Conservation (phyloP, 1,139 yeast species). For the Kodamaea derodonti region DNA sequence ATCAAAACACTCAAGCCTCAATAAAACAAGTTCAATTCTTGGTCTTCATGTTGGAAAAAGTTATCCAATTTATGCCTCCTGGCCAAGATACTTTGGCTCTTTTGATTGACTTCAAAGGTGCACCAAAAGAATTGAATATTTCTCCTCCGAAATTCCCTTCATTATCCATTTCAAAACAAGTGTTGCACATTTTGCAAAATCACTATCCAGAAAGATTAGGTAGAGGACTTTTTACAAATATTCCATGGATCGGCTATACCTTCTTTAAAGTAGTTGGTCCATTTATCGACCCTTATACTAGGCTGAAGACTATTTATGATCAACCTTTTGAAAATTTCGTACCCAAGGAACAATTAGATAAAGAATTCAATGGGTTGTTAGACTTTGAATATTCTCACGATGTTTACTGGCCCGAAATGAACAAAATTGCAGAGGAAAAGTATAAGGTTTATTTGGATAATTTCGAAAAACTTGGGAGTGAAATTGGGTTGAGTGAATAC, state of each 20-base stretch:
- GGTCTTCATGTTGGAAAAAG: conserved; percentile 87
- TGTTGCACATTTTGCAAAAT: conserved; percentile 80
- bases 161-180: conserved; percentile 55
- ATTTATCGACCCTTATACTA: conserved; percentile 47
- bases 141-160: conserved; percentile 41
- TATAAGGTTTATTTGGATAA: conserved; percentile 33
- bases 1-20: conserved; percentile 87
- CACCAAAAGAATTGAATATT: conserved; percentile 38
- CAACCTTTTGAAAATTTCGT: conserved; percentile 46
- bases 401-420: conserved; percentile 43
- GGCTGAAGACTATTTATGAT: conserved; percentile 47
- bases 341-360: conserved; percentile 44
- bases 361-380: conserved; percentile 42
- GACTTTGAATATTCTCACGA: conserved; percentile 43
- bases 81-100: conserved; percentile 93
- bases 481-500: conserved; percentile 43
- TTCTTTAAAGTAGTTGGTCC: conserved; percentile 47
- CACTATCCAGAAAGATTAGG: conserved; percentile 65
- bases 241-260: conserved; percentile 48
- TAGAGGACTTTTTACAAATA: conserved; percentile 43
- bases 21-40: conserved; percentile 88
- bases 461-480: conserved; percentile 37
- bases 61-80: conserved; percentile 89
- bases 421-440: conserved; percentile 35
- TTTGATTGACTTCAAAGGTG: conserved; percentile 80